phyloP scores from a whole-genome alignment of 2,329 filamentous ascomycete genomes.

The Coccinonectria pachysandricola region DNA sequence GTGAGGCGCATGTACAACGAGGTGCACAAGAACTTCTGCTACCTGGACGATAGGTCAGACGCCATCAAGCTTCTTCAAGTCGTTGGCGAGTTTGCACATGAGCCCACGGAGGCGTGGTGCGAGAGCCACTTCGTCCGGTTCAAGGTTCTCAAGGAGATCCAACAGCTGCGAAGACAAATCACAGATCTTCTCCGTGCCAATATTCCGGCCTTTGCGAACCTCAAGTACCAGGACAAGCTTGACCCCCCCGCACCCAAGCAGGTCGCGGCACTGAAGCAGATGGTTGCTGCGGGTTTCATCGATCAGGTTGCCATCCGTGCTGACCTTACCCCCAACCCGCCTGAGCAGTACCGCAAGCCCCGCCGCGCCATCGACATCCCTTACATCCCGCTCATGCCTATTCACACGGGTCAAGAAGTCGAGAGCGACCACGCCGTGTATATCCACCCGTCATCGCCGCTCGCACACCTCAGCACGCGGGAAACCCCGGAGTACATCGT shows the following conservation, averaged over 20 bases:
- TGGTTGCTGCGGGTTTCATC: slow-evolving; percentile 84
- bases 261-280: slow-evolving; percentile 75
- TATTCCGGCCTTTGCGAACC: slow-evolving; percentile 54
- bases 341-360: slow-evolving; percentile 57
- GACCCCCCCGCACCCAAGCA: slow-evolving; percentile 54
- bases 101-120: slow-evolving; percentile 64
- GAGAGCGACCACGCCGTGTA: slow-evolving; percentile 61
- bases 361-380: slow-evolving; percentile 85
- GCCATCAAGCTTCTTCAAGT: slow-evolving; percentile 85
- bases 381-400: slow-evolving; percentile 74
- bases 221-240: slow-evolving; percentile 44
- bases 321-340: slow-evolving; percentile 68
- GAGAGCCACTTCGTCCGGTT: slow-evolving; percentile 72
- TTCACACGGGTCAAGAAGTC: slow-evolving; percentile 33
- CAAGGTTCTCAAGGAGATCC: slow-evolving; percentile 80
- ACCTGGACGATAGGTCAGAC: slow-evolving; percentile 73
- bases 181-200: slow-evolving; percentile 69
- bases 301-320: slow-evolving; percentile 90
- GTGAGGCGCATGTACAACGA: slow-evolving; percentile 53
- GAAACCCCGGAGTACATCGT: slow-evolving; percentile 82
- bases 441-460: slow-evolving; percentile 74
- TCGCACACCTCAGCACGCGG: slow-evolving; percentile 57
- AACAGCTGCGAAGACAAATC: slow-evolving; percentile 74
- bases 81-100: slow-evolving; percentile 76
- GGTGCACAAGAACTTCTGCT: slow-evolving; percentile 69